Evolutionary conservation across 225 moss, liverwort and hornwort species (phyloP), one percentile per base, ranked within the genome.

Genomic region (Takakia lepidozioides): DNA sequence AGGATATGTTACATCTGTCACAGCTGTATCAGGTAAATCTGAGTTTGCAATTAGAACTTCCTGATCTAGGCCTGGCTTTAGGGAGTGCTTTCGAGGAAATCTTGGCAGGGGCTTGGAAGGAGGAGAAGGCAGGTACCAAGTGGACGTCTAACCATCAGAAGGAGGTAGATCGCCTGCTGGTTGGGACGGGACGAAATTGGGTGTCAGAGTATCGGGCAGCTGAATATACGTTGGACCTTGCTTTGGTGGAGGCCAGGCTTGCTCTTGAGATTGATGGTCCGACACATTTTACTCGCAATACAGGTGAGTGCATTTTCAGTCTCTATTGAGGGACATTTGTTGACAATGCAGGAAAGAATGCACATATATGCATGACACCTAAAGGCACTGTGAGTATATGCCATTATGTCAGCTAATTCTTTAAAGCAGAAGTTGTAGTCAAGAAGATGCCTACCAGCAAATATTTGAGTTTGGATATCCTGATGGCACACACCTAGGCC

Each of bases 231-330:
- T 47, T 98, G 38, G 91, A 98, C 66, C 56, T 80, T 58, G 87
- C 87, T 38, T 52, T 91, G 48, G 87, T 70, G 32, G 84, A 83
- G 26, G 55, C 52, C 15, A 78, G 60, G 49, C 71, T 91, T 57
- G 82, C 85, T 21, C 42, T 91, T 38, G 91, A 98, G 61, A 74
- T 98, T 26, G 95, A 98, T 50, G 91, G 87, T 42, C 95, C 76
- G 7, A 68, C 87, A 23, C 91, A 98, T 64, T 87, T 91, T 49
- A 53, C 98, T 51, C 77, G 91, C 29, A 98, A 98, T 51, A 81
- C 83, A 56, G 77, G 82, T 82, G 38, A 7, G 21, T 5, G 36
- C 11, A 28, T 29, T 19, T 25, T 50, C 3, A 19, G 14, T 24
- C 24, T 2, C 15, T 15, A 20, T 58, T 46, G 23, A 26, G 13